Evolutionary conservation across 805 yeast genomes (phyloP), one percentile per base, ranked within the genome.

Genomic region (Starmerella lactis-condensi): DNA sequence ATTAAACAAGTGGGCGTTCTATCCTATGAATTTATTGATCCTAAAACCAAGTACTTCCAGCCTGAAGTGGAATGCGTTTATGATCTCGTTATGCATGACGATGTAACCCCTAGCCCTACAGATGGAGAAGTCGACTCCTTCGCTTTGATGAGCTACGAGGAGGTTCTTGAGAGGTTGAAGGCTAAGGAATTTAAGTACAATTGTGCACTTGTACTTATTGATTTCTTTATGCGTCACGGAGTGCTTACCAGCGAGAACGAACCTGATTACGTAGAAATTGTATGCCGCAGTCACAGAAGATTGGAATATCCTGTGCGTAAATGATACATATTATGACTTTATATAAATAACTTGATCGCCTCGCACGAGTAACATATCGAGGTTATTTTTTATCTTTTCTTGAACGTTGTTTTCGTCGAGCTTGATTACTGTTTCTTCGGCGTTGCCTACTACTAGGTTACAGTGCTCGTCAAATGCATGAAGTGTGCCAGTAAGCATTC

Each of bases 391-490:
- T 15, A 62, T 61, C 7, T 67, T 53, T 50, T 58, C 50, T 33
- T 60, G 22, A 28, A 62, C 64, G 19, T 53, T 49, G 3, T 62
- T 67, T 4, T 63, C 71, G 20, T 61, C 65, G 11, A 72, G 46
- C 23, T 61, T 60, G 51, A 67, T 78, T 23, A 83, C 70, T 2
- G 76, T 77, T 50, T 89, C 99, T 33, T 65, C 67, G 6, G 93
- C 94, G 46, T 89, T 92, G 43, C 95, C 81, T 40, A 89, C 65
- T 23, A 89, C 94, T 64, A 89, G 69, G 52, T 91, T 89, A 57
- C 96, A 89, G 56, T 85, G 98, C 29, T 92, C 76, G 56, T 85
- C 98, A 56, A 78, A 85, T 1, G 93, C 91, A 53, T 83, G 96
- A 33, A 89, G 62, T 39, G 69, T 72, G 3, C 99, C 99, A 18